Base-by-base conservation (phyloP, 2,329 filamentous ascomycete genomes). In the Epicoccum nigrum region DNA sequence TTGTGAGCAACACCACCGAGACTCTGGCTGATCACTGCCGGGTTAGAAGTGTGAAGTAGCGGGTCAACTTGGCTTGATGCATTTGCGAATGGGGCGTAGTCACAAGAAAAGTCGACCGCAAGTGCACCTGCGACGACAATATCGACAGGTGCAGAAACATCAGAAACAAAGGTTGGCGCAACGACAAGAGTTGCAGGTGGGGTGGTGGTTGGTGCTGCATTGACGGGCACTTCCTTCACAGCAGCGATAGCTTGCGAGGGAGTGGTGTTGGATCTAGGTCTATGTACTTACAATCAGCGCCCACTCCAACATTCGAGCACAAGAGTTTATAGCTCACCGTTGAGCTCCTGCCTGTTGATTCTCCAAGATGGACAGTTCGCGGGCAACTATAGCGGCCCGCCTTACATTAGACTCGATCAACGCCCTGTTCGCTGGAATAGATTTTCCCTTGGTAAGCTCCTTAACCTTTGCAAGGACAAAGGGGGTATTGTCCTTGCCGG, bases 1-100 rank as follows among this genome's bases (percentile, higher is more conserved):
- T 97, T 97, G 66, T 92, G 87, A 6, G 90, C 94, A 7, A 97
- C 94, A 6, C 94, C 94, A 11, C 94, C 94, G 7, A 97, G 83
- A 1, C 88, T 90, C 67, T 96, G 91, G 28, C 78, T 85, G 58
- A 97, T 95, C 12, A 79, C 77, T 7, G 92, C 86, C 40, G 90
- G 90, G 65, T 97, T 97, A 0, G 93, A 97, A 0, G 92, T 96
- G 53, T 92, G 83, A 30, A 86, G 77, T 42, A 81, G 76, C 5
- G 86, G 78, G 20, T 67, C 67, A 44, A 68, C 54, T 70, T 78
- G 53, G 62, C 68, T 63, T 2, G 66, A 54, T 27, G 75, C 70
- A 20, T 69, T 68, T 7, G 71, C 56, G 12, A 79, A 70, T 11
- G 82, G 82, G 20, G 77, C 66, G 66, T 87, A 94, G 70, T 97